Percentiles rank a stretch among this genome's conserved stretches.
These are phyloP conservation scores for Somion occarium DNA, from an alignment of 1,284 basidiomycete genomes.

Conservation along the genomic window DNA sequence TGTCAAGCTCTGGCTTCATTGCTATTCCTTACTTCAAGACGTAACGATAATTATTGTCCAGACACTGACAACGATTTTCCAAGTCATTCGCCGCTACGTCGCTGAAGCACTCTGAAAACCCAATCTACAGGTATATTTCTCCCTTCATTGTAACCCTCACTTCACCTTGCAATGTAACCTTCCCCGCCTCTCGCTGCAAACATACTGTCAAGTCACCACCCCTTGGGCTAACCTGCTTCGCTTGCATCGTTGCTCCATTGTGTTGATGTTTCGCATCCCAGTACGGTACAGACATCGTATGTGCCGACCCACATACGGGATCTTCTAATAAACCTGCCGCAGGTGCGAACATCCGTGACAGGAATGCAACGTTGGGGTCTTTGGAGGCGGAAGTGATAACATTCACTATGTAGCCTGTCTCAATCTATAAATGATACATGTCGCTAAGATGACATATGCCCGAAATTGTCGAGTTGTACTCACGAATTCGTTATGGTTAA, in stretches of 20 bases:
- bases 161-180: conserved; percentile 1
- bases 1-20: too few species aligned
- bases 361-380: conserved; percentile 33
- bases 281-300: conserved; percentile 47
- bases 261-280: conserved; percentile 32
- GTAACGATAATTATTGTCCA: too few species aligned
- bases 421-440: conserved; percentile 17
- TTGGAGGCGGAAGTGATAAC: conserved; percentile 37
- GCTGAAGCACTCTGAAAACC: too few species aligned
- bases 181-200: background rate
- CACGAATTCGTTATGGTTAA: conserved; percentile 36
- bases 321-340: conserved; percentile 42
- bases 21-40: too few species aligned
- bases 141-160: background rate
- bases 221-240: conserved; percentile 47
- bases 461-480: conserved; percentile 18
- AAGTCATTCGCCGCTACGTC: too few species aligned
- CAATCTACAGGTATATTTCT: background rate
- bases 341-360: conserved; percentile 52
- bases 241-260: conserved; percentile 14
- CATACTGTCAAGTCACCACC: conserved; percentile 43
- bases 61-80: too few species aligned
- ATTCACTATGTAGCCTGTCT: conserved; percentile 18
- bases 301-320: conserved; percentile 54
- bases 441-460: background rate